These are phyloP conservation scores for Ceratocystiopsis sp. DNA, from an alignment of 2,329 filamentous ascomycete species.

Conservation along the genomic window DNA sequence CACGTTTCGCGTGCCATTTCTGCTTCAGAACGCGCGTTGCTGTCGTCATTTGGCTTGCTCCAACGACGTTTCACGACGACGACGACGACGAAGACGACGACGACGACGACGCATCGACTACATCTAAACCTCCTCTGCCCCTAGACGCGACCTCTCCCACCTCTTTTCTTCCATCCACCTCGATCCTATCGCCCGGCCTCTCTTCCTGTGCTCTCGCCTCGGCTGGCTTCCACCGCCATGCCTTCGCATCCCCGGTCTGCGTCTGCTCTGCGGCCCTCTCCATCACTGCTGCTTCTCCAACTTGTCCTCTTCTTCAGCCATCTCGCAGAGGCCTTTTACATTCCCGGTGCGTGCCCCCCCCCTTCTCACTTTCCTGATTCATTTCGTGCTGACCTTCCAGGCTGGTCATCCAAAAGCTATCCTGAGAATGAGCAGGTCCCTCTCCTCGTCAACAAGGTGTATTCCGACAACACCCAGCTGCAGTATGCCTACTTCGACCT, in stretches of 20 bases:
- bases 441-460: conserved; percentile 82
- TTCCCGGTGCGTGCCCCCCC: conserved; percentile 48
- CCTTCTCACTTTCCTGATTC: no score
- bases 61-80: no score
- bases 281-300: conserved; percentile 22
- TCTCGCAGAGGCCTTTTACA: conserved; percentile 55
- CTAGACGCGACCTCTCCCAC: no score
- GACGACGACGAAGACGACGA: no score
- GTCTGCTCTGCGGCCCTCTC: conserved; percentile 23
- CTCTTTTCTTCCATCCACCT: no score
- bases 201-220: background rate
- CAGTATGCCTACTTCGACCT: conserved; percentile 84
- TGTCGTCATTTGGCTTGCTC: no score
- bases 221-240: background rate
- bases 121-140: no score
- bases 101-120: no score
- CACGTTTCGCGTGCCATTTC: no score
- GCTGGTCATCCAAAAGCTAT: conserved; percentile 73
- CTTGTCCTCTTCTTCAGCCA: conserved; percentile 22
- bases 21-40: no score
- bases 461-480: conserved; percentile 76
- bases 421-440: conserved; percentile 60
- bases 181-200: no score
- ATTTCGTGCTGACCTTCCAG: conserved; percentile 20
- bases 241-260: conserved; percentile 2